These are phyloP conservation scores for Tricholoma bakamatsutake DNA, from an alignment of 768 basidiomycete species.

Conservation along the genomic window DNA sequence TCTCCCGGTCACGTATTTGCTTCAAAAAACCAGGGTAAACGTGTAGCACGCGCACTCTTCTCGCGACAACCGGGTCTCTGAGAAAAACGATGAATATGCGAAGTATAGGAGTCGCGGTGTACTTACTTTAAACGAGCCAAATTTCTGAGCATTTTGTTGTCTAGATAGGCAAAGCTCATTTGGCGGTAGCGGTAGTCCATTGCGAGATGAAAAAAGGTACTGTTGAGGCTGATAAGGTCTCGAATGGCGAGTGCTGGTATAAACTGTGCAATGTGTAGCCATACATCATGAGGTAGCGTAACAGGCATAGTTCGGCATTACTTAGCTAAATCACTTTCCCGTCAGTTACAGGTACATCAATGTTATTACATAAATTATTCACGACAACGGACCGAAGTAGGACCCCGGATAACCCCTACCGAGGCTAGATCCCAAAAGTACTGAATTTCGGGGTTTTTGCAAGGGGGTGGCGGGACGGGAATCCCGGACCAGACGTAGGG, in stretches of 20 bases:
- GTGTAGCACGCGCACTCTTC: conserved; percentile 41
- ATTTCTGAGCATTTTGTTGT: conserved; percentile 37
- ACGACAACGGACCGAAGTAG: no score
- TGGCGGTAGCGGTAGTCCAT: conserved; percentile 46
- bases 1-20: conserved; percentile 28
- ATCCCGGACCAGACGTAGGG: no score
- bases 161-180: conserved; percentile 44
- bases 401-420: no score
- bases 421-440: no score
- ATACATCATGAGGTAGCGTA: no score
- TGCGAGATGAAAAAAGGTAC: conserved; percentile 23
- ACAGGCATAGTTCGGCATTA: no score
- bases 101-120: neutral
- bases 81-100: neutral
- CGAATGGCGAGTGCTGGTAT: conserved; percentile 14
- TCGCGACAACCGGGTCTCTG: conserved; percentile 44
- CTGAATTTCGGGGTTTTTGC: no score
- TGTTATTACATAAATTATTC: no score
- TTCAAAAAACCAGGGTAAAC: conserved; percentile 45
- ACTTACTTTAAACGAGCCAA: conserved; percentile 33
- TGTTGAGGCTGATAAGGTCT: conserved; percentile 19
- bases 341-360: no score
- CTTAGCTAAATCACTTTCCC: no score
- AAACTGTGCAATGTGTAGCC: conserved; percentile 25
- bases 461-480: no score